These are phyloP conservation scores for Kwoniella sp. DNA, from an alignment of 768 basidiomycete species.

Conservation along the genomic window DNA sequence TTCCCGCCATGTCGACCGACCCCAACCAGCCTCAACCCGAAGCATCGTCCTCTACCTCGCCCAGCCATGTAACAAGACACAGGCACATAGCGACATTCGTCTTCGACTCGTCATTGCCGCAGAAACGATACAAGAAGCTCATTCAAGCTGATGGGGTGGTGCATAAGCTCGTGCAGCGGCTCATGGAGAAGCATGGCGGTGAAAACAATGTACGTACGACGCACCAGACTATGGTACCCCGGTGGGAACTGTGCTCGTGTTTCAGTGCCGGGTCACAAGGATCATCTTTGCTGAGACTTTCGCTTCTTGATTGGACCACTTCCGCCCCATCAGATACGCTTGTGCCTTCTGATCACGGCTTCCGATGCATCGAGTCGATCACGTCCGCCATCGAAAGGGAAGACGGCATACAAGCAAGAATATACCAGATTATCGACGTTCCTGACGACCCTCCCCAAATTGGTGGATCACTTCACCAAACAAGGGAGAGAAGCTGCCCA, in stretches of 20 bases:
- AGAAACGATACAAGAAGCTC: slow-evolving; percentile 34
- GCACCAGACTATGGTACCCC: too few species aligned
- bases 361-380: background rate
- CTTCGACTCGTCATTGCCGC: slow-evolving; percentile 35
- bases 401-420: slow-evolving; percentile 18
- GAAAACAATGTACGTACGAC: slow-evolving; percentile 32
- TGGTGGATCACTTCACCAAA: slow-evolving; percentile 18
- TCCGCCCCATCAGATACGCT: slow-evolving; percentile 21
- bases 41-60: slow-evolving; percentile 29
- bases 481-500: slow-evolving; percentile 2
- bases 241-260: too few species aligned
- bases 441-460: slow-evolving; percentile 32
- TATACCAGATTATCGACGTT: slow-evolving; percentile 28
- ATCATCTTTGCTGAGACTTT: background rate
- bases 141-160: slow-evolving; percentile 40
- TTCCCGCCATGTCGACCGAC: background rate
- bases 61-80: background rate
- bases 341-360: slow-evolving; percentile 29
- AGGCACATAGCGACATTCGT: slow-evolving; percentile 38
- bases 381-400: background rate
- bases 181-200: slow-evolving; percentile 46
- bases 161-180: slow-evolving; percentile 40
- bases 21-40: slow-evolving; percentile 26
- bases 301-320: background rate
- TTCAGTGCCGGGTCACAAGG: too few species aligned